Base-by-base conservation (phyloP, 371 early-diverging fungal genomes). In the Basidiobolus heterosporus region DNA sequence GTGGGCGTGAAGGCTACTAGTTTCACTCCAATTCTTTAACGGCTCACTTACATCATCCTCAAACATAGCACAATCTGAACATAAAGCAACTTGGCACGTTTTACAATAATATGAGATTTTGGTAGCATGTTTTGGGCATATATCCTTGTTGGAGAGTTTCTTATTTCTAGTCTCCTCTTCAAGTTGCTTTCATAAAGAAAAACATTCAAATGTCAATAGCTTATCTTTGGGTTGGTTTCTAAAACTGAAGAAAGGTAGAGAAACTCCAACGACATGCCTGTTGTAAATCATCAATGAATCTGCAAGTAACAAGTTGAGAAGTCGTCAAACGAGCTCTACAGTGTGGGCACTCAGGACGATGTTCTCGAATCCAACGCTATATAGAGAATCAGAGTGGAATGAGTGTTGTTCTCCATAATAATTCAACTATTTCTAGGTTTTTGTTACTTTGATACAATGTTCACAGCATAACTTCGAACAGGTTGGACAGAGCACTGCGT, bases 41-140 rank as follows among this genome's bases (percentile, higher is more conserved):
- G 3, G 30, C n/a, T 18, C 16, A 13, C 8, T n/a, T 48, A 48
- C 48, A 16, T 48, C 40, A 16, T 30, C n/a, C 3, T 20, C 48
- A 38, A 48, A 20, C 48, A 48, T 48, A 24, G 40, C 48, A 40
- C 48, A 48, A 17, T 48, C 48, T 3, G 48, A 48, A 17, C 48
- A 48, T 6, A 48, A 23, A 13, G 48, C 21, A 3, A 48, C 23
- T 21, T 48, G 14, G 15, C 48, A 48, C 6, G 48, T 48, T 20
- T 48, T 38, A 16, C 48, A 48, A 17, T 48, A 48, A 22, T 48
- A 48, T 9, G 39, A 9, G 24, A 48, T 41, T 20, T 23, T 38
- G 9, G 48, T 48, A 17, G 38, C 16, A 21, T 48, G 48, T 13
- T 48, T 19, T 4, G 39, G 39, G 24, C 48, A 48, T 22, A 22